These are phyloP conservation scores for Ceratobasidium sp. DNA, from an alignment of 1,284 basidiomycete species.

Conservation along the genomic window DNA sequence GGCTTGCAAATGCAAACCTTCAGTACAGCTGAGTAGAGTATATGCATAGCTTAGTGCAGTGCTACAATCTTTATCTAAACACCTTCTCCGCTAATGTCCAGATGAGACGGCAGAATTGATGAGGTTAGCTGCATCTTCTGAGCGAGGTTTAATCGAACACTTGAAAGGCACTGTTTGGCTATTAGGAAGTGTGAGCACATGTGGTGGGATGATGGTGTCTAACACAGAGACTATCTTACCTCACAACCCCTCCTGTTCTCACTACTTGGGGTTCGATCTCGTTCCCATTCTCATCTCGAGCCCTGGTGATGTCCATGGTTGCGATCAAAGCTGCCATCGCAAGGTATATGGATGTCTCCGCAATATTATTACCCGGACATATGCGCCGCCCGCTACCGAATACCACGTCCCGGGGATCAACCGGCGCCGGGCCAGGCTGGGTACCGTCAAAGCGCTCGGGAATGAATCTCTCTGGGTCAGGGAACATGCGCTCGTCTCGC, in stretches of 20 bases:
- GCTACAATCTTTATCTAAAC: background rate
- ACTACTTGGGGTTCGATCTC: background rate
- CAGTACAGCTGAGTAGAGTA: no score
- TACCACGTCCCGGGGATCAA: background rate
- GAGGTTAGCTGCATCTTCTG: background rate
- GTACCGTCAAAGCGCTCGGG: slow-evolving; percentile 7
- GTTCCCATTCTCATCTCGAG: background rate
- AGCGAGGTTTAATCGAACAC: slow-evolving; percentile 26
- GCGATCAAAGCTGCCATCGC: slow-evolving; percentile 11
- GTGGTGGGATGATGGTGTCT: background rate
- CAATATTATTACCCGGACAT: slow-evolving; percentile 6
- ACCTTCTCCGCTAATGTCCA: slow-evolving; percentile 13
- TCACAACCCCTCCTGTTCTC: background rate
- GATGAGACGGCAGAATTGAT: slow-evolving; percentile 5
- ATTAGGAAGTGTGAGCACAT: background rate
- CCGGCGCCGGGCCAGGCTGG: background rate
- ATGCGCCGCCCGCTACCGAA: slow-evolving; percentile 23
- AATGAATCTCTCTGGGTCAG: slow-evolving; percentile 1
- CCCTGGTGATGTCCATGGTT: slow-evolving; percentile 24
- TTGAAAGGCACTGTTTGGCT: slow-evolving; percentile 9
- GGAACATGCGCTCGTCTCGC: slow-evolving; percentile 8
- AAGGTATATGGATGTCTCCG: background rate
- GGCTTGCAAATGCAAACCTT: no score
- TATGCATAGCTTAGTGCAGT: no score
- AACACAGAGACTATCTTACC: background rate